Evolutionary conservation across 2,329 filamentous ascomycete genomes (phyloP), one percentile per base, ranked within the genome.

Genomic region (Sporothrix mexicana): DNA sequence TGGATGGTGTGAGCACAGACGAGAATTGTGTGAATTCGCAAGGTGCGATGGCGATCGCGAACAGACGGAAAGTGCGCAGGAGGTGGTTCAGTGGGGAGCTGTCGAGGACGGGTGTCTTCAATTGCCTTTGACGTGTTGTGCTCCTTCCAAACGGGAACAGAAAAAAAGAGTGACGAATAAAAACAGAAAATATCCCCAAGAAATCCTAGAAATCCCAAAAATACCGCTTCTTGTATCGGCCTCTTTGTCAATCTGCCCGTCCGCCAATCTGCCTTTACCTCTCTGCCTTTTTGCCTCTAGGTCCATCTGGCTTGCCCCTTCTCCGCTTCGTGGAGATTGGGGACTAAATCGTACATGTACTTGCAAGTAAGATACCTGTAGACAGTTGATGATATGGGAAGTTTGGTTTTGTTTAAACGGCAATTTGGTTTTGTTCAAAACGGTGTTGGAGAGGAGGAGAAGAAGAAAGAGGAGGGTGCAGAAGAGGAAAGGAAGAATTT

Each of bases 151-250:
- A 36, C 30, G 30, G 30, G 30, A 7, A 36, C 30, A 36, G 30
- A 36, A 36, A 36, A 36, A 36, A 36, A 36, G 30, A 36, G 30
- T 36, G 30, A 36, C 30, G 30, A 36, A 25, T 25, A 66, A 20
- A 67, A 67, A 66, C 3, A 67, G 23, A 66, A 43, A 23, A n/a
- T 23, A 30, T 12, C 30, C 30, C 30, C 30, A 36, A 36, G 30
- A 36, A 36, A 36, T 36, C 30, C 30, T 7, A 36, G n/a, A 36
- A 36, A 36, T 36, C 30, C 41, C 20, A 66, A 66, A 66, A 66
- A 66, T 66, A 66, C 41, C 62, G 62, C 62, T 49, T 47, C 12
- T 62, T 61, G 36, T 67, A 17, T 66, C 20, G 61, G 12, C 61
- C 20, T 66, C 17, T 62, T 66, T 41, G 20, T 47, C 45, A 68